A percentile compares a stretch with the other conserved stretches of the same genome.
Conservation (phyloP, 345 rosid genomes). For the Adansonia digitata region DNA sequence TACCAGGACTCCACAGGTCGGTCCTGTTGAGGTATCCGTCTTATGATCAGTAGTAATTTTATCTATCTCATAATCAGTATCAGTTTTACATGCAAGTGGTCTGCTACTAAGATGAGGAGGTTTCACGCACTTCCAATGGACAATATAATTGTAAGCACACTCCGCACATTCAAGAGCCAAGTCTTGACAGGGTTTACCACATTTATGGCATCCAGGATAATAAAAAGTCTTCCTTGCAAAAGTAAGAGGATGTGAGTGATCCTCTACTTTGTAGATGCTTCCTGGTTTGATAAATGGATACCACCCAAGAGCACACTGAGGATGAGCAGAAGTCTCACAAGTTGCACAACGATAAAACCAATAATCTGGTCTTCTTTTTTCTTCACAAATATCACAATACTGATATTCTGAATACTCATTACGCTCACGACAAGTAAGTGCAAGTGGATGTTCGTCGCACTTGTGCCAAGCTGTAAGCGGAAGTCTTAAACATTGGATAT, state of each 20-base stretch:
- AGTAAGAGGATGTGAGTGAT: background rate
- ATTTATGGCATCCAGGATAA: background rate
- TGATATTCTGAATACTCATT: background rate
- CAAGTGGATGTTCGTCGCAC: background rate
- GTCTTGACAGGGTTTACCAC: background rate
- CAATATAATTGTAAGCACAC: background rate
- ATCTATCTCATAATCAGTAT: no score
- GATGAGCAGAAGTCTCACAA: background rate
- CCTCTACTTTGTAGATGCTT: background rate
- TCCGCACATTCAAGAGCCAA: background rate
- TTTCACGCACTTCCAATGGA: background rate
- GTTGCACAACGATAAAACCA: background rate
- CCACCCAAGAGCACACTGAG: background rate
- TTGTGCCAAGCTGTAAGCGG: background rate
- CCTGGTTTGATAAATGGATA: background rate
- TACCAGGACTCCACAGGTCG: background rate
- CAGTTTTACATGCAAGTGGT: background rate
- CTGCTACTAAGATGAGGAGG: background rate
- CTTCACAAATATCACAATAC: background rate
- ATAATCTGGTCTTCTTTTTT: background rate
- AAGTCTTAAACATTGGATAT: background rate
- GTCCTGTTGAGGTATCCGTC: no score
- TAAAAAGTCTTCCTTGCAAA: background rate
- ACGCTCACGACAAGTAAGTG: background rate
- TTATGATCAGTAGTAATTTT: no score